Evolutionary conservation across 2,329 filamentous ascomycete species (phyloP).

Genomic region (Colletotrichum aenigma): DNA sequence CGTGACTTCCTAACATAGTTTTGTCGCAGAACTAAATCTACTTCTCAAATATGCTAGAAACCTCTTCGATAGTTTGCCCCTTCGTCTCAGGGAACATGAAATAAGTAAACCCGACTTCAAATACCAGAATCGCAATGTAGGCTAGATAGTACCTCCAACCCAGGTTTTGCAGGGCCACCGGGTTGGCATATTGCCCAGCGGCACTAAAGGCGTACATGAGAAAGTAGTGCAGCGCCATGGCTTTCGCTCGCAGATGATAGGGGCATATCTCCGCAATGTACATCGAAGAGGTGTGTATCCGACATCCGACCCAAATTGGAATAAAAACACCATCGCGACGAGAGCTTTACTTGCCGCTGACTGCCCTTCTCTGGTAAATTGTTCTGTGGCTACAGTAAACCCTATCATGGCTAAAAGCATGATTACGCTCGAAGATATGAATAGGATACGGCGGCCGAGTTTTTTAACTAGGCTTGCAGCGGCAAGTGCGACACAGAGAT

Average conservation of each 20-base stretch:
- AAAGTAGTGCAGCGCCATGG: neutral
- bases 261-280: neutral
- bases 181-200: neutral
- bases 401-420: slow-evolving; percentile 35
- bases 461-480: slow-evolving; percentile 29
- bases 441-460: slow-evolving; percentile 26
- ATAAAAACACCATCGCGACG: neutral
- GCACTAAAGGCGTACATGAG: neutral
- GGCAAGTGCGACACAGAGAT: slow-evolving; percentile 25
- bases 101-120: neutral
- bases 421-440: slow-evolving; percentile 23
- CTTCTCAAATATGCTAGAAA: neutral
- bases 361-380: slow-evolving; percentile 28
- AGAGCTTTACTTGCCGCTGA: slow-evolving; percentile 24
- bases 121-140: neutral
- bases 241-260: neutral
- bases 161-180: neutral
- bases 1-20: neutral
- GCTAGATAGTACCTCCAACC: neutral
- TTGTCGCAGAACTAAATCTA: neutral
- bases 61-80: neutral
- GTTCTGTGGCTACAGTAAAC: slow-evolving; percentile 36
- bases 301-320: neutral
- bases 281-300: neutral
- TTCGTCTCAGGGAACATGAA: neutral